Evolutionary conservation across 805 yeast species (phyloP).

Genomic region (Saturnispora hagleri): DNA sequence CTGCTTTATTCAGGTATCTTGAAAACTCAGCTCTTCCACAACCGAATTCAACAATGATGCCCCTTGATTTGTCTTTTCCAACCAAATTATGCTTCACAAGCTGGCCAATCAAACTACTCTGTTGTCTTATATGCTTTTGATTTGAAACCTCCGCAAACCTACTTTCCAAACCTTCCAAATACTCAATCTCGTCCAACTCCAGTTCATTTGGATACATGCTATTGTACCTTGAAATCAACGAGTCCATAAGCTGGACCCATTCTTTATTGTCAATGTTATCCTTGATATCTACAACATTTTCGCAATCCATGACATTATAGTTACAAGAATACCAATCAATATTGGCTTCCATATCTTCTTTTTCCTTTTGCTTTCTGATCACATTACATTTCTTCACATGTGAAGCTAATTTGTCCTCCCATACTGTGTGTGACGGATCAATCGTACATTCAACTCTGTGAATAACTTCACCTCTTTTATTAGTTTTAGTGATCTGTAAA

Average conservation of each 20-base stretch:
- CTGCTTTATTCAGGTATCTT: conserved; percentile 42
- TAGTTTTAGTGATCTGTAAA: conserved; percentile 13
- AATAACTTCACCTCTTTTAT: conserved; percentile 22
- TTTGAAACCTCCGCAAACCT: conserved; percentile 44
- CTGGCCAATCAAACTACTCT: conserved; percentile 69
- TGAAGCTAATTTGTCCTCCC: conserved; percentile 43
- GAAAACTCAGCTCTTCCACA: conserved; percentile 86
- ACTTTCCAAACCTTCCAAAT: conserved; percentile 28
- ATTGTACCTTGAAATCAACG: conserved; percentile 11
- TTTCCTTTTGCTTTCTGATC: conserved; percentile 25
- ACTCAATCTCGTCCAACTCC: conserved; percentile 16
- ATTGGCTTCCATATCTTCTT: conserved; percentile 23
- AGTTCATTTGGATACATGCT: conserved; percentile 8
- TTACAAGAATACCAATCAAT: conserved; percentile 40
- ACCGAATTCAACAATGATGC: conserved; percentile 67
- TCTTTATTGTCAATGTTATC: conserved; percentile 15
- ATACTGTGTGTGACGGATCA: conserved; percentile 66
- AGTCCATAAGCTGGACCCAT: conserved; percentile 17
- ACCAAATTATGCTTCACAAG: conserved; percentile 37
- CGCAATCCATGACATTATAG: conserved; percentile 31
- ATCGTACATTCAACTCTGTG: conserved; percentile 64
- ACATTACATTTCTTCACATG: conserved; percentile 61
- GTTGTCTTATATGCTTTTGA: conserved; percentile 75
- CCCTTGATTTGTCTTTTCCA: conserved; percentile 14
- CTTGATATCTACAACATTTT: not conserved